Base-by-base conservation (phyloP, 2,329 filamentous ascomycete genomes). In the Canariomyces notabilis region DNA sequence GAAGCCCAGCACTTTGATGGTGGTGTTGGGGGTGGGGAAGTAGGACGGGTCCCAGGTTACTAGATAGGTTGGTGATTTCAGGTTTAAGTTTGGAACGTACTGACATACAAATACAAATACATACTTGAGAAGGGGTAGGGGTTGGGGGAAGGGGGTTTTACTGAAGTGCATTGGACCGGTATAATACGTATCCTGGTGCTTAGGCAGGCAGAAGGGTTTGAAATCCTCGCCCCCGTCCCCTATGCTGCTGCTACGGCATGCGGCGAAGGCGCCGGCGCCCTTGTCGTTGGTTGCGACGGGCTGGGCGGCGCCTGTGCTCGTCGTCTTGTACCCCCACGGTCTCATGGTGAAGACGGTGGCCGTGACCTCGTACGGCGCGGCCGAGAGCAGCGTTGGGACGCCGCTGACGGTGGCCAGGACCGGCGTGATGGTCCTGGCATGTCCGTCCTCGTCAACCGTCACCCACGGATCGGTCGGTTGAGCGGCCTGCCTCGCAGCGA, bases 21-120 rank as follows among this genome's bases (percentile, higher is more conserved):
- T 67, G 19, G 64, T 64, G 55, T 70, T 67, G 45, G 66, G 62
- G 38, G 64, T 59, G 56, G 66, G 36, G 65, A 76, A 79, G 62
- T 67, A 74, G 41, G 68, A 63, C 19, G 75, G 66, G 53, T 81
- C 76, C 76, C 77, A 80, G 21, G 74, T 78, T 44, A 80, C 77
- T 80, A 37, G 23, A 50, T 47, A 15, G 47, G 44, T 38, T 15
- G 31, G 43, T 23, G 32, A 33, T 19, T 23, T 7, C 16, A 9
- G 26, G 26, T 29, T n/a, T n/a, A 5, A 29, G 26, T 29, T 29
- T 29, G n/a, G n/a, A n/a, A n/a, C n/a, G n/a, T n/a, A n/a, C n/a
- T n/a, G n/a, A n/a, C n/a, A n/a, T n/a, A n/a, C n/a, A n/a, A n/a
- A n/a, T n/a, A n/a, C n/a, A n/a, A n/a, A n/a, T n/a, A n/a, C n/a